Conservation (phyloP, 495 filamentous ascomycete species). For the Aspergillus bertholletiae region DNA sequence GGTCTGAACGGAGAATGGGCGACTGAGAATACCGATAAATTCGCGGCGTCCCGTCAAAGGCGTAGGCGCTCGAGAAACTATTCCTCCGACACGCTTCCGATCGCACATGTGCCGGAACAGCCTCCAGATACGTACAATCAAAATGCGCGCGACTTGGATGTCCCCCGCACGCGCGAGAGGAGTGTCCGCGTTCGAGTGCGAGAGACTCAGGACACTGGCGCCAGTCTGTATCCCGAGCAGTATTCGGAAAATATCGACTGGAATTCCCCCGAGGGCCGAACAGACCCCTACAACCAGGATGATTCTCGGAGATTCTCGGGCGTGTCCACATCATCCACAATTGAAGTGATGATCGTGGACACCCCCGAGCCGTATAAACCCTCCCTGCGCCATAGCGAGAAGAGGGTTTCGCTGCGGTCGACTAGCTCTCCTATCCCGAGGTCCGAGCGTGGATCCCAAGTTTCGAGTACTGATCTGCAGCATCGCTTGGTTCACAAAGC, state of each 20-base stretch:
- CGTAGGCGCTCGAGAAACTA: background rate
- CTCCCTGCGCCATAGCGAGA: conserved; percentile 65
- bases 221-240: conserved; percentile 33
- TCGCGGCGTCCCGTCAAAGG: background rate
- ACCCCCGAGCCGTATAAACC: conserved; percentile 47
- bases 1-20: background rate
- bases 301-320: conserved; percentile 50
- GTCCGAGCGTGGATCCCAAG: conserved; percentile 42
- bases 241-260: conserved; percentile 42
- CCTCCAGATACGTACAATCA: conserved; percentile 10
- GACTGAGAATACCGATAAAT: background rate
- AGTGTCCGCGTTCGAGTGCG: conserved; percentile 34
- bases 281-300: conserved; percentile 29
- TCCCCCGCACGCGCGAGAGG: conserved; percentile 28
- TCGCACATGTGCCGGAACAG: conserved; percentile 3
- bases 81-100: background rate
- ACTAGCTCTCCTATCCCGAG: conserved; percentile 41
- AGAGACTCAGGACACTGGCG: conserved; percentile 18
- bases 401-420: conserved; percentile 57
- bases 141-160: conserved; percentile 20
- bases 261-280: conserved; percentile 29
- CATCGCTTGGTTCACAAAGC: conserved; percentile 47
- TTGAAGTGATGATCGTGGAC: conserved; percentile 70
- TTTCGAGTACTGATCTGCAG: conserved; percentile 37
- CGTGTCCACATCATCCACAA: conserved; percentile 64